A percentile compares a stretch with the other conserved stretches of the same genome.
These are phyloP conservation scores for Apiospora arundinis DNA, from an alignment of 2,329 filamentous ascomycete species.

Conservation along the genomic window DNA sequence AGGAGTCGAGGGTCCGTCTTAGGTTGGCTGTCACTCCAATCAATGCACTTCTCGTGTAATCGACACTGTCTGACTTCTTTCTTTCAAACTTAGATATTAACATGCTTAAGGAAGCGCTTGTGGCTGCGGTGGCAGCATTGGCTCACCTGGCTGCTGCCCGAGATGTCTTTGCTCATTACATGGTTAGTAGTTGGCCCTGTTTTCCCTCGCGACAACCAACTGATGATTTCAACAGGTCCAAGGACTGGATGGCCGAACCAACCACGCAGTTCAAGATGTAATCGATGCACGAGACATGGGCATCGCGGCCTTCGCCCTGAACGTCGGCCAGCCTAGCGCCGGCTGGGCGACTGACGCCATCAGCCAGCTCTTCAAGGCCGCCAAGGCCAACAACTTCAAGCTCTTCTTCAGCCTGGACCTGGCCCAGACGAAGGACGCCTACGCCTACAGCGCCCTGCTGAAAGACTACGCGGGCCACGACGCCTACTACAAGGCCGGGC, in stretches of 20 bases:
- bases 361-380: constrained; percentile 40
- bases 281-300: constrained; percentile 38
- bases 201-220: neutral
- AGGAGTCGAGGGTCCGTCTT: neutral
- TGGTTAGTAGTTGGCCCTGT: neutral
- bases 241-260: neutral
- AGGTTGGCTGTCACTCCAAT: fast-evolving
- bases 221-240: neutral
- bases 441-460: constrained; percentile 35
- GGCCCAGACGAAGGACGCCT: constrained; percentile 33
- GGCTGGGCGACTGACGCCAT: constrained; percentile 36
- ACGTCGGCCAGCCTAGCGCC: constrained; percentile 38
- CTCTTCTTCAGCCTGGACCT: constrained; percentile 47
- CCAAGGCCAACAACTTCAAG: constrained; percentile 38
- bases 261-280: constrained; percentile 34
- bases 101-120: neutral
- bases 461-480: constrained; percentile 33
- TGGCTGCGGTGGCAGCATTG: constrained; percentile 6
- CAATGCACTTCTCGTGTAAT: neutral
- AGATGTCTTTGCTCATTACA: constrained; percentile 25
- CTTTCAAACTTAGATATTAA: too few relatives aligned
- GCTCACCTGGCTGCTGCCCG: neutral
- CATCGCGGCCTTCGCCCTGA: constrained; percentile 43
- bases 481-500: constrained; percentile 39
- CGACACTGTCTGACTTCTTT: neutral